phyloP scores from a whole-genome alignment of 164 flowering plant species.

The Tetracentron sinense region DNA sequence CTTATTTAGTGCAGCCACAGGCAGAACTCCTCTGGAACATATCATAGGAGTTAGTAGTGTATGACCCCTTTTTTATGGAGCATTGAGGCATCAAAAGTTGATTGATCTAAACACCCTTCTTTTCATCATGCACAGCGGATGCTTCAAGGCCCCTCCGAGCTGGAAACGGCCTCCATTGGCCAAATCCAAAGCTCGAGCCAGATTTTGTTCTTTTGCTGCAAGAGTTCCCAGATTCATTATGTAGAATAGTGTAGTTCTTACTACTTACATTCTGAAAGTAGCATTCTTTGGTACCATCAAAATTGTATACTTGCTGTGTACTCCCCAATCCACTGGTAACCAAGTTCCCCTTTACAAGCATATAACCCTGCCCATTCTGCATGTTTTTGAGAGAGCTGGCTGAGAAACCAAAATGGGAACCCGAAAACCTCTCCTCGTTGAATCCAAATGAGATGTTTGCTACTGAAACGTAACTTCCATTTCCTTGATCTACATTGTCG shows the following conservation, averaged over 20 bases:
- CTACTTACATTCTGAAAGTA: conserved; percentile 65
- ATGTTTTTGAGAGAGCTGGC: conserved; percentile 30
- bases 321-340: conserved; percentile 44
- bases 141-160: background rate
- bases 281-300: conserved; percentile 28
- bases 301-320: conserved; percentile 40
- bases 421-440: conserved; percentile 23
- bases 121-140: background rate
- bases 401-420: conserved; percentile 2
- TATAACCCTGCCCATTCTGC: conserved; percentile 45
- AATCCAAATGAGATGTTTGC: conserved; percentile 42
- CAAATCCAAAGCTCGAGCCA: background rate
- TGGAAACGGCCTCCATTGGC: background rate
- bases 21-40: no score
- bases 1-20: no score
- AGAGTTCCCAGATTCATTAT: conserved; percentile 30
- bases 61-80: no score
- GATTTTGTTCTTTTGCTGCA: conserved; percentile 15
- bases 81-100: no score
- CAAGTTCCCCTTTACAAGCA: conserved; percentile 39
- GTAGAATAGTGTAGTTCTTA: conserved; percentile 53
- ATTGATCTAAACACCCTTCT: no score
- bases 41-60: no score
- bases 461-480: conserved; percentile 16
- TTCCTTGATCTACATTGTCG: conserved; percentile 27